phyloP scores from a whole-genome alignment of 2,329 filamentous ascomycete species.

The Lachnellula subtilissima region DNA sequence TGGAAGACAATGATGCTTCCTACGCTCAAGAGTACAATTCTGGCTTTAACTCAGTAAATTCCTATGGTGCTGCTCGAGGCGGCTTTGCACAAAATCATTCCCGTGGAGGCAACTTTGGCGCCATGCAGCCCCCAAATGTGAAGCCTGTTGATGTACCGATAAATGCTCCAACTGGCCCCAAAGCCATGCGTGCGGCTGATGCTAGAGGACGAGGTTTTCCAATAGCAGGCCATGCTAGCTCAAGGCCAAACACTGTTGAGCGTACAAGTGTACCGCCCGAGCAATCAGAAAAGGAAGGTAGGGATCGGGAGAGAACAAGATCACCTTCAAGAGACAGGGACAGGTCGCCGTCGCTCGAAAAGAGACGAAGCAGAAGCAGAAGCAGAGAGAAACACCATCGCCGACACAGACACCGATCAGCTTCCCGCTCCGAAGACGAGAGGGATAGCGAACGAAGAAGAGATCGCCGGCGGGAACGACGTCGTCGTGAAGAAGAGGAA shows the following conservation, averaged over 20 bases:
- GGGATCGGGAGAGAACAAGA: conserved; percentile 24
- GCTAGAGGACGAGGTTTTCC: conserved; percentile 39
- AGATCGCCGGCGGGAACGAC: conserved; percentile 28
- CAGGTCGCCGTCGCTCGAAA: conserved; percentile 32
- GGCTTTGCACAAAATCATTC: conserved; percentile 33
- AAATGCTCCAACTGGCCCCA: conserved; percentile 85
- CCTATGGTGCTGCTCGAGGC: conserved; percentile 31
- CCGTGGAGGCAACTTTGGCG: conserved; percentile 36
- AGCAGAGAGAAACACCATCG: conserved; percentile 21
- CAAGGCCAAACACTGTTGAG: conserved; percentile 20
- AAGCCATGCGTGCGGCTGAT: conserved; percentile 88
- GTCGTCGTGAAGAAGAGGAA: conserved; percentile 25
- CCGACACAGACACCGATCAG: conserved; percentile 30
- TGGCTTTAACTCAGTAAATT: conserved; percentile 21
- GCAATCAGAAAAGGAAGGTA: conserved; percentile 14
- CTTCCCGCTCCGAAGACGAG: conserved; percentile 28
- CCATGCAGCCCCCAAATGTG: conserved; percentile 29
- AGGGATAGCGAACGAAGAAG: conserved; percentile 29
- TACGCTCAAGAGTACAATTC: conserved; percentile 56
- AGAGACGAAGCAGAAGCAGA: conserved; percentile 24
- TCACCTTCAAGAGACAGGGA: conserved; percentile 23
- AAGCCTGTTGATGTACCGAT: conserved; percentile 44
- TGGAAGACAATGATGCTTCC: conserved; percentile 31
- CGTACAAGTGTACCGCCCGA: conserved; percentile 27
- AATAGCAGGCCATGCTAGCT: conserved; percentile 30